A percentile compares a stretch with the other conserved stretches of the same genome.
Conservation (phyloP, 805 yeast genomes). For the Candida argentea region DNA sequence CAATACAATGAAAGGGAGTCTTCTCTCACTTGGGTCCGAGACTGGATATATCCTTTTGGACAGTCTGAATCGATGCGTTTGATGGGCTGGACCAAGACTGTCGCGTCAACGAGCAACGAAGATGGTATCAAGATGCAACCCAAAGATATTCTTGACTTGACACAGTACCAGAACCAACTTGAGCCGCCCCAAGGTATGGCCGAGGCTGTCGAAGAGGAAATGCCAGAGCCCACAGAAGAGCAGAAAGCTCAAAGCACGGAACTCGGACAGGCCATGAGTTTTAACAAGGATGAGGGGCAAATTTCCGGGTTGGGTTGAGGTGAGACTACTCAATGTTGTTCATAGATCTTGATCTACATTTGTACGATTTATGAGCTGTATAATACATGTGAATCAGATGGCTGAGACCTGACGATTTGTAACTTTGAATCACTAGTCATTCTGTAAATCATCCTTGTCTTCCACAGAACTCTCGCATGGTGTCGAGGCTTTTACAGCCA, state of each 20-base stretch:
- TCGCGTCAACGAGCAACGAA: slow-evolving; percentile 9
- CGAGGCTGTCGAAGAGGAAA: slow-evolving; percentile 10
- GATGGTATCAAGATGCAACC: slow-evolving; percentile 6
- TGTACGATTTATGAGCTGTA: not conserved
- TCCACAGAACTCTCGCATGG: too few species aligned
- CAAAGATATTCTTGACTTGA: slow-evolving; percentile 36
- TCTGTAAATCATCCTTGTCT: too few species aligned
- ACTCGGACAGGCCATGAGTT: slow-evolving; percentile 14
- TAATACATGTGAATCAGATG: not conserved
- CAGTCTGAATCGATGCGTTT: slow-evolving; percentile 4
- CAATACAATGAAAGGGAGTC: too few species aligned
- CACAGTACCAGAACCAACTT: slow-evolving; percentile 14
- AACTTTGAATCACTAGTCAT: too few species aligned
- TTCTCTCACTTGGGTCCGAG: slow-evolving; percentile 35
- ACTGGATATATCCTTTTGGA: slow-evolving; percentile 23
- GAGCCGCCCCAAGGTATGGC: too few species aligned
- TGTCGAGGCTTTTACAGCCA: slow-evolving; percentile 21
- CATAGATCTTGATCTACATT: not conserved
- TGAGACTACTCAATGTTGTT: not conserved
- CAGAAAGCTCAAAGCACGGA: slow-evolving; percentile 5
- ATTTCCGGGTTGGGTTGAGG: slow-evolving; percentile 12
- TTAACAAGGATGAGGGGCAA: slow-evolving; percentile 16
- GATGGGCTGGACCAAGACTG: slow-evolving; percentile 31
- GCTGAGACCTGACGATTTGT: too few species aligned
- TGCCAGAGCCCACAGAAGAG: slow-evolving; percentile 2